Evolutionary conservation across 495 filamentous ascomycete genomes (phyloP).

Genomic region (Cercophora scortea): DNA sequence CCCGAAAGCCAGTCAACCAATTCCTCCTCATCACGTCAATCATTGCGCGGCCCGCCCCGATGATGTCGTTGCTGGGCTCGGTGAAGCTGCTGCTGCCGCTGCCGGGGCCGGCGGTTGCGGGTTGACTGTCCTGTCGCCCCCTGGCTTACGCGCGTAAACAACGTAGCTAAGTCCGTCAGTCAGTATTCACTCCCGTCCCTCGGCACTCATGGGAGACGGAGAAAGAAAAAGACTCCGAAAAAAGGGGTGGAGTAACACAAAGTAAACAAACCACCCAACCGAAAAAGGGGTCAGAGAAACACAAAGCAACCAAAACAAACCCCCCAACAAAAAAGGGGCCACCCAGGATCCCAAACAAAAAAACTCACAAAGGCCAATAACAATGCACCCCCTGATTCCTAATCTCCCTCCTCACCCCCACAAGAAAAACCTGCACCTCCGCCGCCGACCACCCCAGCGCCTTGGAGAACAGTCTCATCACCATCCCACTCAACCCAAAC

Average conservation of each 20-base stretch:
- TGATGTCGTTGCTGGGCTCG: too few species aligned
- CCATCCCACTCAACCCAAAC: constrained; percentile 39
- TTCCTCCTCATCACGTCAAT: too few species aligned
- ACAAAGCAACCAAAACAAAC: too few species aligned
- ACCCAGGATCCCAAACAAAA: not conserved
- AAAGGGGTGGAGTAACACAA: too few species aligned
- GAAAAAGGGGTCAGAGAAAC: too few species aligned
- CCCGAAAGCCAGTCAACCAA: too few species aligned
- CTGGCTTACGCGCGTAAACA: constrained; percentile 22
- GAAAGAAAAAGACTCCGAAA: too few species aligned
- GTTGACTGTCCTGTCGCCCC: not conserved
- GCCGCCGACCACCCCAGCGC: constrained; percentile 38
- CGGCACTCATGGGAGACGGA: too few species aligned
- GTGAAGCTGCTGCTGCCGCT: too few species aligned
- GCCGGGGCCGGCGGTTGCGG: too few species aligned
- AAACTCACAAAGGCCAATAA: constrained; percentile 28
- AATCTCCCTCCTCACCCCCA: constrained; percentile 46
- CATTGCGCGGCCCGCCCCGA: too few species aligned
- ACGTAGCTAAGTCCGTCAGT: constrained; percentile 5
- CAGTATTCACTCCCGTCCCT: not conserved
- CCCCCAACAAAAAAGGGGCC: not conserved
- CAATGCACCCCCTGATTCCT: constrained; percentile 41
- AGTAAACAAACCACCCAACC: too few species aligned
- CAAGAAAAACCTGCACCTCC: constrained; percentile 45
- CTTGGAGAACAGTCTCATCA: constrained; percentile 43